Base-by-base conservation (phyloP, 805 yeast species). In the Barnettozyma californica region DNA sequence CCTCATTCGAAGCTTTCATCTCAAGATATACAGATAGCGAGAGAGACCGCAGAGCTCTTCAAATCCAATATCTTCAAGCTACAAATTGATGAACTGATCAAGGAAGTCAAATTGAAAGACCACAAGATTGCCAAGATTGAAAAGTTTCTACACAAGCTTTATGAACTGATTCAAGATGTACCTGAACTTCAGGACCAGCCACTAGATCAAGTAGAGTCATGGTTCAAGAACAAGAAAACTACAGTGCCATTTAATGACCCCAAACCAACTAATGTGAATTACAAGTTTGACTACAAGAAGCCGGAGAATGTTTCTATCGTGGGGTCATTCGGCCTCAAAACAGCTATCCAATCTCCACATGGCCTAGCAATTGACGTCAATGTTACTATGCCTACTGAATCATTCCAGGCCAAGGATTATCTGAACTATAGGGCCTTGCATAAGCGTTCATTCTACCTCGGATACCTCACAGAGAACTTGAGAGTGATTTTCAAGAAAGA, bases 11-110 rank as follows among this genome's bases (percentile, higher is more conserved):
- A 36, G 9, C 59, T 81, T 21, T 70, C 86, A 0, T 82, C 94
- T 0, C 91, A 88, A 57, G 97, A 94, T 50, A 81, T 92, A 41
- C 96, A 92, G 59, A 77, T 86, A 2, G 96, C 97, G 0, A 77
- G 96, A 58, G 97, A 91, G 65, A 87, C 97, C 1, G 94, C 95
- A 1, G 97, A 91, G 65, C 70, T 92, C 41, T 94, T 91, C 80
- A 89, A 91, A 62, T 89, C 97, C 9, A 94, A 91, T 67, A 90
- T 94, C 47, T 92, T 94, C 81, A 94, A 94, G 66, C 68, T 94
- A 49, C 96, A 94, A 69, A 90, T 94, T 52, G 98, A 91, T 67
- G 98, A 91, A 63, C 71, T 94, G 37, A 70, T 94, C 57, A 78
- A 80, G 56, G 98, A 92, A 66, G 78, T 92, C 37, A 78, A 80